Evolutionary conservation across 495 filamentous ascomycete species (phyloP), one percentile per base, ranked within the genome.

Genomic region (Penicillium goetzii): DNA sequence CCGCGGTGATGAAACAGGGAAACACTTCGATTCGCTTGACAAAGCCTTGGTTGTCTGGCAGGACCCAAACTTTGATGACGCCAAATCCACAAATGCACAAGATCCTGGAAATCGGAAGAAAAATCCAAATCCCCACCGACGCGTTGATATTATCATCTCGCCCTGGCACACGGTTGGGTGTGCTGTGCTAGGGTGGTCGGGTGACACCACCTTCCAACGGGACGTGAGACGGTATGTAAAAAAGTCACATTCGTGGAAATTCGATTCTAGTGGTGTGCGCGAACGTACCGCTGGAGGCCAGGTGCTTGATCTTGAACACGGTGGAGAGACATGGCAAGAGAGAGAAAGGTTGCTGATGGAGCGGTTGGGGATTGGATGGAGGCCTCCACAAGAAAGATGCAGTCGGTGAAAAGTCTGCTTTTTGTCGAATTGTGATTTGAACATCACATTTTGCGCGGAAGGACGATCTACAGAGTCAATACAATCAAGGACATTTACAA

Each of bases 41-140:
- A 97, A 97, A 72, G 92, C 92, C 9, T 77, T 97, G 47, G 87
- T 97, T 0, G 92, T 97, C 0, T 99, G 95, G 95, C 94, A 96
- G 69, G 85, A 93, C 66, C 88, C 89, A 0, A n/a, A 74, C 6
- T 90, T 74, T 30, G 58, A 60, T 4, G 21, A 61, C 25, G 26
- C 21, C 23, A 59, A 59, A 11, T 21, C 41, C 15, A 49, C 28
- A 9, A 32, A 58, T 4, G 11, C 33, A 23, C 21, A 60, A 11
- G 53, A 64, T 23, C 1, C 21, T 2, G 36, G 26, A 12, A 51
- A 58, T 11, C 26, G 28, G 3, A 62, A 66, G 57, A 62, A 45
- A 14, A 78, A 94, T 60, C 84, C 87, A 0, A 92, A 94, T 68
- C 81, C 81, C 6, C 93, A 97, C 68, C 85, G 92, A 21, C 82